phyloP scores from a whole-genome alignment of 2,329 filamentous ascomycete species.

The Pyrenochaeta sp. region DNA sequence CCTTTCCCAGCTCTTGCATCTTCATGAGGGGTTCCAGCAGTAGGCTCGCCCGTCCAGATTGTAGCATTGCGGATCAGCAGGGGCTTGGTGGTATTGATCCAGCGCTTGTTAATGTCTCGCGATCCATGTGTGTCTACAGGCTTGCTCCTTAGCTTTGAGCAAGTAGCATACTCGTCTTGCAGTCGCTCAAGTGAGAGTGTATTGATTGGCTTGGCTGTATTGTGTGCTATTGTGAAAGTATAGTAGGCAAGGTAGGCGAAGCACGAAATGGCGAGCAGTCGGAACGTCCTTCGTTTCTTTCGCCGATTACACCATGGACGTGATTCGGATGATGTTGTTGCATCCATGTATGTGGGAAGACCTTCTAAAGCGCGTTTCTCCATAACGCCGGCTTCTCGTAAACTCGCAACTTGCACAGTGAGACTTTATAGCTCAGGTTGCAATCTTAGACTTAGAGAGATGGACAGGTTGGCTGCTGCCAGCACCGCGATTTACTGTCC shows the following conservation, averaged over 20 bases:
- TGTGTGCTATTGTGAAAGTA: conserved; percentile 23
- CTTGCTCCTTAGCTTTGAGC: conserved; percentile 63
- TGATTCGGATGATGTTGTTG: conserved; percentile 14
- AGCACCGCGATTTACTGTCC: not conserved
- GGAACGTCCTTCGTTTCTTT: conserved; percentile 25
- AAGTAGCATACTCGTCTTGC: conserved; percentile 63
- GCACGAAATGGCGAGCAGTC: conserved; percentile 25
- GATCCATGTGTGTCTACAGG: conserved; percentile 65
- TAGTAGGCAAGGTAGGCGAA: conserved; percentile 31
- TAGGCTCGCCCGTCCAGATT: conserved; percentile 71
- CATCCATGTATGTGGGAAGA: conserved; percentile 35
- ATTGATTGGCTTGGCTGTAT: conserved; percentile 20
- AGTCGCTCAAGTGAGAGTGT: conserved; percentile 63
- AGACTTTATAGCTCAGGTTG: not conserved
- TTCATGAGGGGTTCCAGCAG: conserved; percentile 59
- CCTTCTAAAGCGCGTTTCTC: conserved; percentile 13
- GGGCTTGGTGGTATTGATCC: conserved; percentile 65
- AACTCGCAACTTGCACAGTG: not conserved
- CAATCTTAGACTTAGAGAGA: not conserved
- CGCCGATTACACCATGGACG: conserved; percentile 24
- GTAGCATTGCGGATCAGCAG: conserved; percentile 73
- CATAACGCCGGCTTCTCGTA: not conserved
- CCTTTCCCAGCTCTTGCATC: conserved; percentile 67
- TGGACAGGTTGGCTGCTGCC: not conserved
- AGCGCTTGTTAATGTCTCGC: conserved; percentile 68